A percentile compares a stretch with the other conserved stretches of the same genome.
Conservation (phyloP, 2,329 filamentous ascomycete species). For the Pseudogymnoascus sp. region DNA sequence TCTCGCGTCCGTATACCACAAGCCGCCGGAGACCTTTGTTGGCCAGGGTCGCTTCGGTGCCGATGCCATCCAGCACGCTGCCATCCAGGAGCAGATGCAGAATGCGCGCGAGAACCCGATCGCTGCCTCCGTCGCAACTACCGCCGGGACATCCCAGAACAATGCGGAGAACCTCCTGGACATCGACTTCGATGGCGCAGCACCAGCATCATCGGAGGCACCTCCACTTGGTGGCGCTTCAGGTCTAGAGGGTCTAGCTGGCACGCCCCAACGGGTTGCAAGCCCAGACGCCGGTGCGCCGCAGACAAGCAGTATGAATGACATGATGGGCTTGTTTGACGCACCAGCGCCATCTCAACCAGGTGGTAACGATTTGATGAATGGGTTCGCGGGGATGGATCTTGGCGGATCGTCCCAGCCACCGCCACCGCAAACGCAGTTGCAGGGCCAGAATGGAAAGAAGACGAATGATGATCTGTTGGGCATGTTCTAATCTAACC, state of each 20-base stretch:
- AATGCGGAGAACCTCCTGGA: constrained; percentile 94
- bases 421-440: constrained; percentile 56
- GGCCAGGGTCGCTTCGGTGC: constrained; percentile 91
- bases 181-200: constrained; percentile 90
- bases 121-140: constrained; percentile 71
- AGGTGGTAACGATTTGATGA: constrained; percentile 45
- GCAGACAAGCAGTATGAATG: constrained; percentile 60
- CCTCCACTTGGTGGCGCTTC: constrained; percentile 45
- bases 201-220: constrained; percentile 76
- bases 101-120: constrained; percentile 92
- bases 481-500: constrained; percentile 42
- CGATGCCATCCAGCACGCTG: constrained; percentile 87
- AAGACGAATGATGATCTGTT: constrained; percentile 55
- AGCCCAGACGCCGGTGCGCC: constrained; percentile 47
- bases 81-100: constrained; percentile 92
- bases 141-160: constrained; percentile 54
- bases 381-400: constrained; percentile 78
- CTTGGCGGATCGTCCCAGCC: constrained; percentile 60
- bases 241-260: constrained; percentile 48
- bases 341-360: constrained; percentile 29
- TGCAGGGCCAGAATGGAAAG: constrained; percentile 39
- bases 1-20: constrained; percentile 95
- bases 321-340: constrained; percentile 69
- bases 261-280: constrained; percentile 62
- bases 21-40: constrained; percentile 95